These are phyloP conservation scores for Lactifluus echinatus DNA, from an alignment of 768 basidiomycete genomes.

Conservation along the genomic window DNA sequence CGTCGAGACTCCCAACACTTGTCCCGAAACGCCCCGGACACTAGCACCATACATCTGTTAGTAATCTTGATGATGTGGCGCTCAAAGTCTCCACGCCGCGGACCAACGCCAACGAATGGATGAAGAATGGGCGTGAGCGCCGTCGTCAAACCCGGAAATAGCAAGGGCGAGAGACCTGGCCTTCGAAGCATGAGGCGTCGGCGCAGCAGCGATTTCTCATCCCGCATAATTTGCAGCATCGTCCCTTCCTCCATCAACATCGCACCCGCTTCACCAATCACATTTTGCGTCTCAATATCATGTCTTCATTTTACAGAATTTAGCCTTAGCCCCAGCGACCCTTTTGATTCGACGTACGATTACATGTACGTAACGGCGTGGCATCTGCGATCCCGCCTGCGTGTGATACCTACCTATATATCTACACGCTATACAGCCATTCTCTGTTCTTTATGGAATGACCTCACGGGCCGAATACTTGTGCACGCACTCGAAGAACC, in stretches of 20 bases:
- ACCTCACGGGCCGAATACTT: constrained; percentile 51
- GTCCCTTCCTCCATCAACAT: not conserved
- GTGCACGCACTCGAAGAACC: constrained; percentile 86
- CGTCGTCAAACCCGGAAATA: constrained; percentile 59
- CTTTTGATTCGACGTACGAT: constrained; percentile 11
- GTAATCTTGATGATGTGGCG: constrained; percentile 42
- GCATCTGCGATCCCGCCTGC: constrained; percentile 15
- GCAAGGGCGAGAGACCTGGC: constrained; percentile 63
- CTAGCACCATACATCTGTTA: constrained; percentile 32
- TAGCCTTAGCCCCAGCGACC: constrained; percentile 10
- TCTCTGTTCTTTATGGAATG: not conserved
- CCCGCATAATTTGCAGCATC: constrained; percentile 34
- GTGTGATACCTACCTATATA: constrained; percentile 18
- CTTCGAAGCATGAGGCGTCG: constrained; percentile 65
- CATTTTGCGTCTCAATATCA: constrained; percentile 7
- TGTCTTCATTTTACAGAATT: constrained; percentile 8
- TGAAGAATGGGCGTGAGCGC: constrained; percentile 60
- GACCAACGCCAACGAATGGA: constrained; percentile 45
- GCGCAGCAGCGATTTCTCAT: constrained; percentile 83
- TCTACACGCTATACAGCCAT: constrained; percentile 15
- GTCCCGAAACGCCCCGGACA: constrained; percentile 39
- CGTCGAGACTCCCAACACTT: constrained; percentile 72
- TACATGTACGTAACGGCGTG: constrained; percentile 9
- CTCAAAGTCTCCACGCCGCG: constrained; percentile 30
- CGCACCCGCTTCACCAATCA: not conserved